These are phyloP conservation scores for Ophiosphaerella narmari DNA, from an alignment of 2,329 filamentous ascomycete genomes.

Conservation along the genomic window DNA sequence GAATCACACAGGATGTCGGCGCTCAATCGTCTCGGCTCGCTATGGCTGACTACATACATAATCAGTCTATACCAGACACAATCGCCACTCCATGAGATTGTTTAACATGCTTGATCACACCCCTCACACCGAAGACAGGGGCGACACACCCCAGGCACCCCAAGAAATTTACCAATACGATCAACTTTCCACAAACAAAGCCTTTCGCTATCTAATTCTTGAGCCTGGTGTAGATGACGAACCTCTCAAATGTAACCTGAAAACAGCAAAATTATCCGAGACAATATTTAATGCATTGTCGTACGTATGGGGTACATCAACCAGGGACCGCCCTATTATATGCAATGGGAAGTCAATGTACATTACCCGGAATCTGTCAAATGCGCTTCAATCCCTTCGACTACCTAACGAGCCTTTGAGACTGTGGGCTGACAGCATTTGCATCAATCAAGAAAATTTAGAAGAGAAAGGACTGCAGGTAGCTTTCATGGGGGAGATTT, in stretches of 20 bases:
- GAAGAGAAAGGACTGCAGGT: conserved; percentile 10
- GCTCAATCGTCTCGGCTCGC: no score
- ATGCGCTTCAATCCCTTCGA: conserved; percentile 4
- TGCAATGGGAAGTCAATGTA: not conserved
- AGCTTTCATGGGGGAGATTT: conserved; percentile 6
- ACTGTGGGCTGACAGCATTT: conserved; percentile 11
- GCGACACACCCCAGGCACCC: not conserved
- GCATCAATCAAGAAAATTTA: conserved; percentile 8
- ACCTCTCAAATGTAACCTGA: not conserved
- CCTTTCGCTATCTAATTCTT: conserved; percentile 1
- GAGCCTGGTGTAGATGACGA: not conserved
- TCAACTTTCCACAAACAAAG: not conserved
- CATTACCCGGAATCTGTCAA: conserved; percentile 3
- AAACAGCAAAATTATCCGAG: not conserved
- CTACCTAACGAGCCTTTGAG: not conserved
- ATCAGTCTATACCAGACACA: no score
- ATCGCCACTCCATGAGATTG: no score
- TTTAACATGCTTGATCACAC: no score
- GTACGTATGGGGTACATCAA: conserved; percentile 7
- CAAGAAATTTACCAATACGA: not conserved
- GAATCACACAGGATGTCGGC: no score
- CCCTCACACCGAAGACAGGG: no score
- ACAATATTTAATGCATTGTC: conserved; percentile 1
- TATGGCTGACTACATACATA: no score
- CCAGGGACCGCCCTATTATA: not conserved